These are phyloP conservation scores for Trichosporon sp. DNA, from an alignment of 1,284 basidiomycete species.

Conservation along the genomic window DNA sequence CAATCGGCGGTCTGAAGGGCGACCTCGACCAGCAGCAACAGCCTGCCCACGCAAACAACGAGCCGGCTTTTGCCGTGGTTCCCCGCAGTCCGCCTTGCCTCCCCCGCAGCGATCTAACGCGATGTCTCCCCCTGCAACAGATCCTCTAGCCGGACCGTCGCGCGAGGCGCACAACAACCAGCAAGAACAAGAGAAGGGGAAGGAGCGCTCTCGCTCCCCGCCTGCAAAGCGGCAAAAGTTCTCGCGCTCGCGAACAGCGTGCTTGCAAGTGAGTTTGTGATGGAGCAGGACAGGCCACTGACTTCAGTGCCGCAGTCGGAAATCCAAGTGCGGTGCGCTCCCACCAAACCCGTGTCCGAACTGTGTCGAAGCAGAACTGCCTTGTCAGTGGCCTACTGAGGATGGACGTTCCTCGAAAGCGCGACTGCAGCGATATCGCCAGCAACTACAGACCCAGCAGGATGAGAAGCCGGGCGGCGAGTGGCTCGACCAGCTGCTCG, in stretches of 20 bases:
- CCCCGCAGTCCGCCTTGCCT: too few relatives aligned
- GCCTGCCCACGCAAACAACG: too few relatives aligned
- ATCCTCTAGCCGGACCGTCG: background rate
- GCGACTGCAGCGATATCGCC: background rate
- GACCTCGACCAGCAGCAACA: too few relatives aligned
- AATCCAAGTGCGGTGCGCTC: constrained; percentile 25
- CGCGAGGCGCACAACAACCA: background rate
- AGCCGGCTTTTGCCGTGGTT: too few relatives aligned
- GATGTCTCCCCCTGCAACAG: background rate
- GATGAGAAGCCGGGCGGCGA: constrained; percentile 7
- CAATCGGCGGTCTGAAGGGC: too few relatives aligned
- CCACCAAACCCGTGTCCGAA: constrained; percentile 26
- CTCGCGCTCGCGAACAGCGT: constrained; percentile 22
- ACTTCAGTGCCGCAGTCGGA: constrained; percentile 25
- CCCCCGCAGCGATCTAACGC: background rate
- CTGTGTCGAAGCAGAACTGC: constrained; percentile 22
- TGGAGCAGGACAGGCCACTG: background rate
- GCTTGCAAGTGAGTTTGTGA: constrained; percentile 1
- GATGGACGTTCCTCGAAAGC: constrained; percentile 26
- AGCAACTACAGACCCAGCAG: background rate
- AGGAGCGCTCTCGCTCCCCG: background rate
- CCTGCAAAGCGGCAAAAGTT: constrained; percentile 25
- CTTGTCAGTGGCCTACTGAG: constrained; percentile 25
- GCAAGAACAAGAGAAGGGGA: background rate
- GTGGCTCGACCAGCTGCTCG: constrained; percentile 14